phyloP scores from a whole-genome alignment of 345 rosid species.

The Salix koriyanagi region DNA sequence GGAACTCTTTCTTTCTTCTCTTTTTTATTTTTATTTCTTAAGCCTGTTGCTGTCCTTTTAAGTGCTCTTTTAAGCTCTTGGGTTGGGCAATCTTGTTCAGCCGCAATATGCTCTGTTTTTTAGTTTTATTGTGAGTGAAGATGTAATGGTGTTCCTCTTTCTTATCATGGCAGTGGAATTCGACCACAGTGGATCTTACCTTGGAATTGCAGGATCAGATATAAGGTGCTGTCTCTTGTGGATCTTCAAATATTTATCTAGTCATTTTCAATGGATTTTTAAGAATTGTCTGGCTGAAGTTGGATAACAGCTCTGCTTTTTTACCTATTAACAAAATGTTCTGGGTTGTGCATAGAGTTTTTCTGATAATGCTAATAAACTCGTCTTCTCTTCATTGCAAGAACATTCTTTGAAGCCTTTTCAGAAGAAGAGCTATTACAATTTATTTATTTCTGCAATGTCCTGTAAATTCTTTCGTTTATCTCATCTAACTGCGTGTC shows the following conservation, averaged over 20 bases:
- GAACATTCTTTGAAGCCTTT: neutral
- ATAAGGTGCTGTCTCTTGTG: slow-evolving; percentile 46
- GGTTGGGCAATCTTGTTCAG: neutral
- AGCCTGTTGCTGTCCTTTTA: neutral
- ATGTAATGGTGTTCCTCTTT: neutral
- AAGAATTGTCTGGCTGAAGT: neutral
- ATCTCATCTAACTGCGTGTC: neutral
- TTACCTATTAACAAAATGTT: neutral
- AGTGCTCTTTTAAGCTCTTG: neutral
- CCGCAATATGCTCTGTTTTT: neutral
- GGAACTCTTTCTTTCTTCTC: neutral
- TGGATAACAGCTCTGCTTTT: neutral
- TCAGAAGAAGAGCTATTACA: no score
- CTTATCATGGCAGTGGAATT: slow-evolving; percentile 69
- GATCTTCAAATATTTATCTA: neutral
- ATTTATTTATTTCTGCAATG: neutral
- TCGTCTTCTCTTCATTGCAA: neutral
- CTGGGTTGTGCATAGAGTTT: neutral
- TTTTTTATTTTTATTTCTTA: neutral
- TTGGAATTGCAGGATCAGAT: slow-evolving; percentile 82
- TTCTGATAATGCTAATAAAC: neutral
- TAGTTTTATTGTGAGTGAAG: neutral
- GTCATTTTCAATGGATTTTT: neutral
- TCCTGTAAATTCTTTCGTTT: neutral
- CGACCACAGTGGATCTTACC: slow-evolving; percentile 84